Percentiles rank a stretch among this genome's conserved stretches.
Conservation (phyloP, 2,329 filamentous ascomycete genomes). For the Microcera coccophila region DNA sequence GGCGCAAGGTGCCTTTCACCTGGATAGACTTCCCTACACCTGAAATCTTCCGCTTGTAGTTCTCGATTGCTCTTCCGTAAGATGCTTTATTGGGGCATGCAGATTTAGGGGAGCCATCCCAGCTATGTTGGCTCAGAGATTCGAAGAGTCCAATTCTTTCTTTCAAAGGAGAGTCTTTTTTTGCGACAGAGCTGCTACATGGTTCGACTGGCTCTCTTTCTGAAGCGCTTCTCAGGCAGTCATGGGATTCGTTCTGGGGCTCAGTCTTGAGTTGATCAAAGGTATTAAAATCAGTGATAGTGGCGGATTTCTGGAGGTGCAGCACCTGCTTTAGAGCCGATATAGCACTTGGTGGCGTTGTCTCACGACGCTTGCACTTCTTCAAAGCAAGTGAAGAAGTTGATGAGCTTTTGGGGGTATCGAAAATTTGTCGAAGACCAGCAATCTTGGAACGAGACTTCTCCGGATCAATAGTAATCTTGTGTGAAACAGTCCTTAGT, state of each 20-base stretch:
- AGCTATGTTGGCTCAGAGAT: conserved; percentile 16
- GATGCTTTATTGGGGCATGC: no score
- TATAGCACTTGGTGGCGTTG: neutral
- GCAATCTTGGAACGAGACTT: conserved; percentile 22
- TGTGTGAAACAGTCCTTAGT: neutral
- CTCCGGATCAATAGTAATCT: conserved; percentile 1
- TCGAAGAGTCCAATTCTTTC: conserved; percentile 33
- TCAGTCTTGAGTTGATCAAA: neutral
- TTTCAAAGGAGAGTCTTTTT: conserved; percentile 21
- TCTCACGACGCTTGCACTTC: conserved; percentile 10
- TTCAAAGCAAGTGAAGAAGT: conserved; percentile 8
- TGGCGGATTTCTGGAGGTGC: conserved; percentile 8
- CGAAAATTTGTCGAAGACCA: conserved; percentile 21
- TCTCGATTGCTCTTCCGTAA: neutral
- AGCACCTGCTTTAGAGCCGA: conserved; percentile 1
- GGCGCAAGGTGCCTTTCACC: neutral
- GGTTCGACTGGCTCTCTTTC: conserved; percentile 1
- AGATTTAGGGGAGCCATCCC: no score
- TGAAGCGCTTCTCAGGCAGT: neutral
- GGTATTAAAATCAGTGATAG: conserved; percentile 1
- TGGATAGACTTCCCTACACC: neutral
- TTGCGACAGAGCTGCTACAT: conserved; percentile 3
- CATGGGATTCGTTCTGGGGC: no score
- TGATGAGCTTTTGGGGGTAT: conserved; percentile 9
- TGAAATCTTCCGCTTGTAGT: neutral